phyloP scores from a whole-genome alignment of 108 stramenopile species.

The Cyclotella sp. region DNA sequence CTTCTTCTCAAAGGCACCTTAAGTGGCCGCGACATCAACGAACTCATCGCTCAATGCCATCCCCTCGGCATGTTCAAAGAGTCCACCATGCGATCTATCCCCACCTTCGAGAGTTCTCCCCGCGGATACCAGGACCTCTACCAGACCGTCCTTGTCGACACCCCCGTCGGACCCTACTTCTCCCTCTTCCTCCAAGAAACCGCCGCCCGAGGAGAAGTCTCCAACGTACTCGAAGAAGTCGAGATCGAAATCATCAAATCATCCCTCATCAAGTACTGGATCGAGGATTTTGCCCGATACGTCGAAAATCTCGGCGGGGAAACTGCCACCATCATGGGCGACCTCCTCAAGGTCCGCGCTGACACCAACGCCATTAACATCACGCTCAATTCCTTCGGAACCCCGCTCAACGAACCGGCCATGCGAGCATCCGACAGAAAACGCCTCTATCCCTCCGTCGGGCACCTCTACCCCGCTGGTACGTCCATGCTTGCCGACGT shows the following conservation, averaged over 20 bases:
- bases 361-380: constrained; percentile 99
- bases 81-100: constrained; percentile 96
- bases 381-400: constrained; percentile 98
- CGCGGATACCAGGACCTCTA: constrained; percentile 98
- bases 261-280: constrained; percentile 96
- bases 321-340: constrained; percentile 95
- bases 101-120: constrained; percentile 92
- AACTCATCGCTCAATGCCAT: constrained; percentile 97
- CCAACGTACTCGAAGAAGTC: constrained; percentile 96
- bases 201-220: constrained; percentile 68
- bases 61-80: constrained; percentile 99
- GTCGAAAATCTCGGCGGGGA: constrained; percentile 91
- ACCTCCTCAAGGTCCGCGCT: constrained; percentile 94
- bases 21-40: constrained; percentile 94
- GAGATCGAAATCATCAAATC: constrained; percentile 99
- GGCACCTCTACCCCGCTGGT: constrained; percentile 97
- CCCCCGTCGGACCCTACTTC: constrained; percentile 98
- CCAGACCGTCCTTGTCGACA: constrained; percentile 98
- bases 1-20: constrained; percentile 97
- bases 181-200: constrained; percentile 88
- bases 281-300: constrained; percentile 95
- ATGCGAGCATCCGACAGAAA: constrained; percentile 96
- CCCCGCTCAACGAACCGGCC: constrained; percentile 92
- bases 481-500: constrained; percentile 92
- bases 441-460: constrained; percentile 95